Conservation (phyloP, 1,284 basidiomycete genomes). For the Trichosporon sp. region DNA sequence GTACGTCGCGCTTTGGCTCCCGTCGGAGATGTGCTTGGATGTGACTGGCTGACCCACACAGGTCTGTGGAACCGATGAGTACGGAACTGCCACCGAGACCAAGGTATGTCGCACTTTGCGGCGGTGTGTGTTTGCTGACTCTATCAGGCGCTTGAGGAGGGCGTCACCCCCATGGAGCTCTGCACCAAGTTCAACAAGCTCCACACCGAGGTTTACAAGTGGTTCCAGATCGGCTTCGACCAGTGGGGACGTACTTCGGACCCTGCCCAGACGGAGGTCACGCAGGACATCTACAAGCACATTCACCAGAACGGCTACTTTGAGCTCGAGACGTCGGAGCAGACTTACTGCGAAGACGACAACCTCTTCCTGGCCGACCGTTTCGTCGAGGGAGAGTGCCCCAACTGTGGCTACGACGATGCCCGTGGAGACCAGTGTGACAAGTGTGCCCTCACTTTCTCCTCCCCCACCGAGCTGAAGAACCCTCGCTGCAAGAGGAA, state of each 20-base stretch:
- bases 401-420: slow-evolving; percentile 83
- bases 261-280: slow-evolving; percentile 84
- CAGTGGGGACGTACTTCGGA: slow-evolving; percentile 95
- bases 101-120: slow-evolving; percentile 36
- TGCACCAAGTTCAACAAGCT: slow-evolving; percentile 91
- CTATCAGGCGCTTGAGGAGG: slow-evolving; percentile 86
- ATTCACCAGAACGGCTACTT: slow-evolving; percentile 72
- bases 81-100: slow-evolving; percentile 97
- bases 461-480: slow-evolving; percentile 85
- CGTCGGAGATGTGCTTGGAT: slow-evolving; percentile 51
- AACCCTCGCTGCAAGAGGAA: slow-evolving; percentile 92
- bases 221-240: slow-evolving; percentile 71
- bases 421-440: slow-evolving; percentile 99
- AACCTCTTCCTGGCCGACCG: slow-evolving; percentile 91
- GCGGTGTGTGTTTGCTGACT: not conserved
- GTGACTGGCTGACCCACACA: slow-evolving; percentile 52
- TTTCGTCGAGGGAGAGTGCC: slow-evolving; percentile 90
- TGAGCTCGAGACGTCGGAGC: slow-evolving; percentile 76
- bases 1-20: slow-evolving; percentile 26
- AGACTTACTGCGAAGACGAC: slow-evolving; percentile 90
- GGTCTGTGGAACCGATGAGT: slow-evolving; percentile 98
- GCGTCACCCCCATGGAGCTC: slow-evolving; percentile 75
- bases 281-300: slow-evolving; percentile 79
- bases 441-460: slow-evolving; percentile 80
- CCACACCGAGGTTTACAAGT: slow-evolving; percentile 86